These are phyloP conservation scores for Kluyveromyces aestuarii DNA, from an alignment of 805 yeast species.

Conservation along the genomic window DNA sequence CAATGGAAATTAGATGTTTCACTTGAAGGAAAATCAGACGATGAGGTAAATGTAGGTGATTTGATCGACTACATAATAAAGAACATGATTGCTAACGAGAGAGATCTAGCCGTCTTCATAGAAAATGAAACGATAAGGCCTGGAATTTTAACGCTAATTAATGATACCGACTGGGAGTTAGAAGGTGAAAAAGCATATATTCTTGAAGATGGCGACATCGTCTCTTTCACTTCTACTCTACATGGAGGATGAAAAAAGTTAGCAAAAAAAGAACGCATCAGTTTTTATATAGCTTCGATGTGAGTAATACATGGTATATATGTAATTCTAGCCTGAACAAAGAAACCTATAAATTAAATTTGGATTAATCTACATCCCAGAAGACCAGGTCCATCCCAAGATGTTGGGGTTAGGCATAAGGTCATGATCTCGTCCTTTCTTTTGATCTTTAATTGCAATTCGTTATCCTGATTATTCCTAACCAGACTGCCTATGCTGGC, in stretches of 20 bases:
- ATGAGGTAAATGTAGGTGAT: conserved; percentile 32
- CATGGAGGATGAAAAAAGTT: conserved; percentile 67
- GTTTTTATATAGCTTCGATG: not conserved
- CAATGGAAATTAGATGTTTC: conserved; percentile 41
- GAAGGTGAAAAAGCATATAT: conserved; percentile 80
- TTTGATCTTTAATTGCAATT: conserved; percentile 18
- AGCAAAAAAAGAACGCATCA: not conserved
- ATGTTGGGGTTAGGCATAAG: conserved; percentile 35
- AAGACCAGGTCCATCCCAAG: conserved; percentile 62
- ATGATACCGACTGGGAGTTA: conserved; percentile 95
- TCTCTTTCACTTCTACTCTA: conserved; percentile 84
- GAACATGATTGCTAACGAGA: conserved; percentile 47
- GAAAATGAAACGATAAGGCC: conserved; percentile 82
- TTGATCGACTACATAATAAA: conserved; percentile 47
- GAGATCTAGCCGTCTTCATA: conserved; percentile 64
- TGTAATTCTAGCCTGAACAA: conserved; percentile 14
- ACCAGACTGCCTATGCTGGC: conserved; percentile 37
- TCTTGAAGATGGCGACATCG: conserved; percentile 65
- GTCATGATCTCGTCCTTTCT: conserved; percentile 26
- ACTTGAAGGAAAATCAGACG: conserved; percentile 32
- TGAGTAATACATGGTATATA: not conserved
- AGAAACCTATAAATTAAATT: conserved; percentile 18
- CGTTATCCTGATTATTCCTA: conserved; percentile 28
- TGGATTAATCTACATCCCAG: conserved; percentile 55
- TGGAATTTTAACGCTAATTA: conserved; percentile 83